Evolutionary conservation across 2,329 filamentous ascomycete genomes (phyloP), one percentile per base, ranked within the genome.

Genomic region (Fusarium burgessii): DNA sequence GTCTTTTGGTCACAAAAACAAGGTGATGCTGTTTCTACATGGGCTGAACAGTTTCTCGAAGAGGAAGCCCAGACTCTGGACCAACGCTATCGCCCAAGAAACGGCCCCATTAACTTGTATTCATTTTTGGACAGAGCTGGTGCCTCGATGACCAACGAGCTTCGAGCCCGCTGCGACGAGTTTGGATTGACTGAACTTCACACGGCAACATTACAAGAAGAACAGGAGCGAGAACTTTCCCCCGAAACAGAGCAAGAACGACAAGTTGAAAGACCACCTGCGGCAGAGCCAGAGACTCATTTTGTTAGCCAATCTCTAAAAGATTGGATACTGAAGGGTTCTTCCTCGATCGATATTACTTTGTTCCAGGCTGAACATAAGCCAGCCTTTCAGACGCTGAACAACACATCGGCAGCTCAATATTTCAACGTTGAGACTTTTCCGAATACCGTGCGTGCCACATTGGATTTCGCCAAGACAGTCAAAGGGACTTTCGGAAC

Each of bases 191-290:
- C 50, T 2, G 29, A 74, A 3, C 32, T 72, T 12, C 58, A 55
- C 10, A 42, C 33, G 0, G 41, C 58, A 0, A 78, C 79, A 0
- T 77, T 92, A 0, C 80, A 87, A 7, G 90, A 93, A 73, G 91
- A 93, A 64, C 90, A 93, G 69, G 91, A 93, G 75, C 84, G 91
- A 1, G 91, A 93, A 68, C 80, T 93, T 0, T 84, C 88, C 0
- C 89, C 89, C 0, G 91, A 94, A 66, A 84, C 88, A 2, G 89
- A 93, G 70, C 79, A 85, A 32, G 88, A 93, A 72, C 80, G 84
- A 3, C 80, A 92, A 51, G 71, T 88, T 1, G 81, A 92, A 69
- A 81, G 80, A 3, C 88, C 89, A 2, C 62, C 56, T 6, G 36
- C 41, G 2, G 71, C 56, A 3, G 40, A 72, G 1, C 82, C 89